Percentiles rank a stretch among this genome's conserved stretches.
Evolutionary conservation across 257 asterid species (phyloP).

Genomic region (Euphrasia confusa): DNA sequence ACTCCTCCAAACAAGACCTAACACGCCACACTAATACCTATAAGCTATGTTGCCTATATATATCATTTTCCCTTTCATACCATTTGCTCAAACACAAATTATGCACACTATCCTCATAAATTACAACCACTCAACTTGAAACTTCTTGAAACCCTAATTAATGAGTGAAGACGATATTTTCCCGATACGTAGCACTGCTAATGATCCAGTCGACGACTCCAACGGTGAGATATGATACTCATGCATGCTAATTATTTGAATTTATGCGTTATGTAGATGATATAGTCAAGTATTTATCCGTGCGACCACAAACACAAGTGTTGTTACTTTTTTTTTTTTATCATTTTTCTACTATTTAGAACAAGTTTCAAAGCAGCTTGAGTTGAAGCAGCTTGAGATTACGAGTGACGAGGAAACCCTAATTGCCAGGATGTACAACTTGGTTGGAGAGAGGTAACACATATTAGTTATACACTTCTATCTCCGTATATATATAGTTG

Average conservation of each 20-base stretch:
- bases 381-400: slow-evolving; percentile 34
- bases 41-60: too few relatives aligned
- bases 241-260: background rate
- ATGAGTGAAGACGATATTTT: slow-evolving; percentile 14
- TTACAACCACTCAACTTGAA: background rate
- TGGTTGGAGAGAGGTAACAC: slow-evolving; percentile 41
- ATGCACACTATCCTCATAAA: too few relatives aligned
- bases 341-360: background rate
- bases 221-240: slow-evolving; percentile 21
- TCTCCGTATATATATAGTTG: too few relatives aligned
- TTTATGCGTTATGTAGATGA: background rate
- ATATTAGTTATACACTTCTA: too few relatives aligned
- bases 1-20: too few relatives aligned
- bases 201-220: background rate
- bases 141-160: slow-evolving; percentile 24
- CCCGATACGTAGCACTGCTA: slow-evolving; percentile 14
- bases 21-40: too few relatives aligned
- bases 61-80: too few relatives aligned
- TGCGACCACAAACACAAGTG: background rate
- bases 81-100: too few relatives aligned
- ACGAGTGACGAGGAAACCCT: slow-evolving; percentile 46
- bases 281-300: background rate
- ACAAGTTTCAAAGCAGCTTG: slow-evolving; percentile 23
- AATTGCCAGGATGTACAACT: slow-evolving; percentile 43
- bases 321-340: background rate